Evolutionary conservation across 371 early-diverging fungal species (phyloP).

Genomic region (Mucor racemosus): DNA sequence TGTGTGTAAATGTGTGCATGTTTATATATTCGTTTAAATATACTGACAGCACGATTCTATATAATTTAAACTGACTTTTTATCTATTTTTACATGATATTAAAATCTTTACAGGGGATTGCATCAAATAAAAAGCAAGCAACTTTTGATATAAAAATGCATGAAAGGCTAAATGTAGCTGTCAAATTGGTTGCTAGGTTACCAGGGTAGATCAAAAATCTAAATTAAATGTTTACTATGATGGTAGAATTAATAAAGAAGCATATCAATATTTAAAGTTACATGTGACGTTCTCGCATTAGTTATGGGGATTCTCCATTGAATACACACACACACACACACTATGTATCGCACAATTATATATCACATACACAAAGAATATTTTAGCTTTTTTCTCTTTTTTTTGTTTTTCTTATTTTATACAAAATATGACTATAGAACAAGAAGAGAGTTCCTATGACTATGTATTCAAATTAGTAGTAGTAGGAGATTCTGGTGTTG

Average conservation of each 20-base stretch:
- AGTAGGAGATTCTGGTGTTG: constrained; percentile 49
- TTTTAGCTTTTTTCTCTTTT: background rate
- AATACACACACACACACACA: background rate
- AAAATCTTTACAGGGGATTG: too few species aligned
- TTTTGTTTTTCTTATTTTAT: background rate
- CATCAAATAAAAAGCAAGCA: too few species aligned
- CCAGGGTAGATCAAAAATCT: background rate
- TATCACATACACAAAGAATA: background rate
- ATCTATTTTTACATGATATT: background rate
- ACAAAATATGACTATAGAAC: constrained; percentile 5
- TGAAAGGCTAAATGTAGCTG: background rate
- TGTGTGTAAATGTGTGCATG: background rate
- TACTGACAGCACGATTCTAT: too few species aligned
- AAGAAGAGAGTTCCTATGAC: constrained; percentile 35
- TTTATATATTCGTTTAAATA: background rate
- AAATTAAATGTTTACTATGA: background rate
- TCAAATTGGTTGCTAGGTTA: background rate
- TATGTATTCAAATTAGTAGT: constrained; percentile 50
- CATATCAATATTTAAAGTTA: background rate
- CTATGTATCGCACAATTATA: background rate
- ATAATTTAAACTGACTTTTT: background rate
- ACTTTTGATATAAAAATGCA: too few species aligned
- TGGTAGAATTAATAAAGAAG: background rate
- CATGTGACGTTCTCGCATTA: constrained; percentile 6
- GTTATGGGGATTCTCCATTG: background rate